Evolutionary conservation across 2,329 filamentous ascomycete species (phyloP), one percentile per base, ranked within the genome.

Genomic region (Beauveria sp.): DNA sequence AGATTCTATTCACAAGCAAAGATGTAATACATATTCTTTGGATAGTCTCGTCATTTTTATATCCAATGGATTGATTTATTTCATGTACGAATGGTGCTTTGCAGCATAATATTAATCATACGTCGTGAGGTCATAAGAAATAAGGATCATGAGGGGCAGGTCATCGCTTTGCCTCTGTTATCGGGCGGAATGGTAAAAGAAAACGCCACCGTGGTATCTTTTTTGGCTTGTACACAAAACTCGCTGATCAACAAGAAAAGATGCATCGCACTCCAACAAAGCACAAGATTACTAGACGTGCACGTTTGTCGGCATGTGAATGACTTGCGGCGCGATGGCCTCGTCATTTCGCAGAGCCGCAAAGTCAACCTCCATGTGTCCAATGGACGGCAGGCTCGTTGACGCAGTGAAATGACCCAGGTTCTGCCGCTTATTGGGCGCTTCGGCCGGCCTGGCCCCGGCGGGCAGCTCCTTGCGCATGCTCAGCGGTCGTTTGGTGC

Each of bases 401-500:
- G 58, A 60, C 4, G 50, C 41, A 9, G 16, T 30, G 14, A 60
- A 18, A 30, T 54, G 41, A 2, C 58, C 58, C 12, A 37, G 41
- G 34, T 57, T 67, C 66, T 57, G 54, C 56, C 56, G 51, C 30
- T 70, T 67, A 18, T 67, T 71, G 22, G 66, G 63, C 7, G 61
- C 60, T n/a, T 64, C 55, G 16, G 62, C 48, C n/a, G 63, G 67
- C 62, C 71, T 71, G 22, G 69, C 65, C 34, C 69, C 66, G 34
- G 65, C 65, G 2, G 71, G 65, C 63, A 74, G 67, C 50, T 80
- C 80, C 63, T 77, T 76, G 51, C 82, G 77, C 75, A 84, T 80
- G 64, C 76, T 82, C 61, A 80, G 79, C 40, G 80, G 78, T 18
- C 82, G 77, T 62, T 79, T 80, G 46, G 77, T 81, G 50, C 82